Evolutionary conservation across 106 monocot species (phyloP), one percentile per base, ranked within the genome.

Genomic region (Xerophyta viscosa): DNA sequence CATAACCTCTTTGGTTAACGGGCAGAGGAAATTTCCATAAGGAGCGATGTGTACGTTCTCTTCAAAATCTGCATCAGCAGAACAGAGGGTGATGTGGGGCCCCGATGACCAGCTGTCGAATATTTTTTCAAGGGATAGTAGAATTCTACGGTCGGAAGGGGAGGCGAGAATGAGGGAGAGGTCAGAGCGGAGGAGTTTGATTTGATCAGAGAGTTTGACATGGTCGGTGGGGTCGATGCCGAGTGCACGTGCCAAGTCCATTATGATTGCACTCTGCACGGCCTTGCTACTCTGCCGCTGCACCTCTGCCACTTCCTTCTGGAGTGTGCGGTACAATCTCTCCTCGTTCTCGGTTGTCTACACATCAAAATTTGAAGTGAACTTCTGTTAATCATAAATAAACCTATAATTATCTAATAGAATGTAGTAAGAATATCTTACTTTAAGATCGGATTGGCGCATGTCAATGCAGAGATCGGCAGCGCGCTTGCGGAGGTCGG

Each of bases 1-100:
- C 86, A 86, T 77, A 26, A 80, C 75, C 55, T 70, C 80, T 50
- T 73, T 76, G 2, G 86, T 86, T 1, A 86, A 70, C 3, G 86
- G 80, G 56, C 86, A 86, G 10, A 80, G 27, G 57, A 71, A 72
- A 30, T 71, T 72, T 63, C 48, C 67, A 46, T 63, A 78, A 0
- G 77, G 71, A 5, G 71, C 57, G 20, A 78, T 72, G 4, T 66
- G 62, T 15, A 61, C 77, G 29, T 72, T 52, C 46, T 78, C 77
- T 22, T 78, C 77, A 20, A 58, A 58, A 15, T 61, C 50, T 12
- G 37, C 57, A 23, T 37, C 47, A 11, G 21, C 10, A 5, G 8
- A 43, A 15, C 25, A 20, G n/a, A 31, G 46, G 1, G 49, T 24
- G n/a, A 58, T 8, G 24, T 29, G 46, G 28, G 71, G 62, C 48